A percentile compares a stretch with the other conserved stretches of the same genome.
Conservation (phyloP, 1,139 yeast species). For the Geotrichum restrictum region DNA sequence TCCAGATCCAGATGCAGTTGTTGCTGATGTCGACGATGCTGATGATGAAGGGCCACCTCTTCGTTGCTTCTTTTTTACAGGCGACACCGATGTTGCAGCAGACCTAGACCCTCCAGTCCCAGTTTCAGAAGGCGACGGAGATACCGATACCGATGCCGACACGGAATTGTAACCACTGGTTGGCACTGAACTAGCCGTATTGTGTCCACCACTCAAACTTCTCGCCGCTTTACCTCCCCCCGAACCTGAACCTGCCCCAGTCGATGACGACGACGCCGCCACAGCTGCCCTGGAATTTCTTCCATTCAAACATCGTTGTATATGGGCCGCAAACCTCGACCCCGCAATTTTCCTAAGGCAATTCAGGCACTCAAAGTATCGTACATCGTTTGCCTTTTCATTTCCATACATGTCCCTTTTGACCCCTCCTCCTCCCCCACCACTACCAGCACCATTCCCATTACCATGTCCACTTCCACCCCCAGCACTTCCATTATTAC, state of each 20-base stretch:
- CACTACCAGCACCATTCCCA: too few species aligned
- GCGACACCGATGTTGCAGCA: slow-evolving; percentile 18
- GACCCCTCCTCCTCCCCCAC: too few species aligned
- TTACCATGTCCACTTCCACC: too few species aligned
- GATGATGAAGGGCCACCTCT: too few species aligned
- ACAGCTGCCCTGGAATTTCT: slow-evolving; percentile 29
- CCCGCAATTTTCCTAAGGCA: slow-evolving; percentile 88
- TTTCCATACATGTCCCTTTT: slow-evolving; percentile 51
- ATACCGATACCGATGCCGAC: slow-evolving; percentile 24
- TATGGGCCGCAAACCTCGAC: slow-evolving; percentile 85
- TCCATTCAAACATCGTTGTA: slow-evolving; percentile 79
- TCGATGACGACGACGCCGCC: too few species aligned
- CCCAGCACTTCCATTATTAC: too few species aligned
- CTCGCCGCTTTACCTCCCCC: too few species aligned
- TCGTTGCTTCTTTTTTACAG: slow-evolving; percentile 22
- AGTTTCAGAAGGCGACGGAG: slow-evolving; percentile 20
- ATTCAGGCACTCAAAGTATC: slow-evolving; percentile 71
- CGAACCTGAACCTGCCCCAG: too few species aligned
- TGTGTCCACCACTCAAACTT: too few species aligned
- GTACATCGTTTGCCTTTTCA: slow-evolving; percentile 43
- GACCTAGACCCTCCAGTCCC: slow-evolving; percentile 6
- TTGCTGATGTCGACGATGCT: neutral
- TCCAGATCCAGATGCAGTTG: neutral
- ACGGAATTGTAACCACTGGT: slow-evolving; percentile 25
- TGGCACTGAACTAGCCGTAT: slow-evolving; percentile 13